Conservation (phyloP, 768 basidiomycete species). For the Amanita phalloides region DNA sequence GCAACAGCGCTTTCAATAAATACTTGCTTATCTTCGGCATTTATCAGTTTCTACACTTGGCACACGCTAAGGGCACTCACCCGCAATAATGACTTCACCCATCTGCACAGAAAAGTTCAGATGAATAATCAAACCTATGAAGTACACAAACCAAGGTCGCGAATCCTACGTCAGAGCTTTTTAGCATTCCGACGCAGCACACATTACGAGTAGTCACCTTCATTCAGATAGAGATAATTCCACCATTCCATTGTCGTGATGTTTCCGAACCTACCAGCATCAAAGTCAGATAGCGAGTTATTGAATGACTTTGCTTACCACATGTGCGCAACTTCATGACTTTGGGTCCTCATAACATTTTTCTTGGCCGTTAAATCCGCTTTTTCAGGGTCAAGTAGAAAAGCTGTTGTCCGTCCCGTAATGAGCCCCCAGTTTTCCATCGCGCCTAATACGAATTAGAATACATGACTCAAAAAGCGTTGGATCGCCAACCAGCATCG, state of each 20-base stretch:
- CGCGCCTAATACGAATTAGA: conserved; percentile 31
- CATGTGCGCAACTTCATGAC: conserved; percentile 84
- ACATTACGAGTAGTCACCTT: conserved; percentile 31
- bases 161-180: conserved; percentile 39
- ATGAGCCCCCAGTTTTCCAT: conserved; percentile 98
- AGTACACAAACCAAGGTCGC: conserved; percentile 56
- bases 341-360: conserved; percentile 64
- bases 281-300: not conserved
- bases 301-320: conserved; percentile 30
- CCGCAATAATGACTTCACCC: conserved; percentile 81
- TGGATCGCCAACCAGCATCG: conserved; percentile 48
- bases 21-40: conserved; percentile 40
- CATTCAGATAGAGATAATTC: conserved; percentile 76
- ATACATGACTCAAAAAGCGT: not conserved
- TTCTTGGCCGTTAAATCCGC: conserved; percentile 69
- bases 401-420: conserved; percentile 76
- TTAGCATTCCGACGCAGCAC: not conserved
- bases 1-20: not conserved
- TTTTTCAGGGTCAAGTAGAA: conserved; percentile 70
- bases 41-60: not conserved
- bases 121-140: not conserved
- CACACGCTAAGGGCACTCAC: conserved; percentile 26
- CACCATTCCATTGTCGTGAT: conserved; percentile 94
- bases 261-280: conserved; percentile 64
- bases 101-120: conserved; percentile 30